phyloP scores from a whole-genome alignment of 306 rosid species.

The Spatholobus suberectus region DNA sequence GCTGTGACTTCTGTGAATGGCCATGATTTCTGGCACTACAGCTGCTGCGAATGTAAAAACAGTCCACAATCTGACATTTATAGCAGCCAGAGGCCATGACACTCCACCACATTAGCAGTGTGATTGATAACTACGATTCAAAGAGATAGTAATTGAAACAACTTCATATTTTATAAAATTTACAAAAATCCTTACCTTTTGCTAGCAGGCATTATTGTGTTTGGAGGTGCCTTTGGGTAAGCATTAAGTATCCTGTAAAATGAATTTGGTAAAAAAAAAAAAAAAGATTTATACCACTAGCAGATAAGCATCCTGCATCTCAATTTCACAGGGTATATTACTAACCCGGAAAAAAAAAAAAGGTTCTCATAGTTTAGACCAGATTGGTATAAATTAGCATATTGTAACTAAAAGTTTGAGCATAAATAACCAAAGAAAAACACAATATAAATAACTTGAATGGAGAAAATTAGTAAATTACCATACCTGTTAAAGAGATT shows the following conservation, averaged over 20 bases:
- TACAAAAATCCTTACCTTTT: conserved; percentile 57
- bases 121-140: background rate
- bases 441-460: conserved; percentile 11
- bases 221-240: conserved; percentile 75
- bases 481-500: conserved; percentile 79
- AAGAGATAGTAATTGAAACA: conserved; percentile 4
- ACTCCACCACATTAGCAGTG: background rate
- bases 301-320: conserved; percentile 32
- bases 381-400: conserved; percentile 28
- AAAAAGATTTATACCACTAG: background rate
- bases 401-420: conserved; percentile 17
- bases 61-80: background rate
- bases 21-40: background rate
- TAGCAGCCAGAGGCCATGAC: background rate
- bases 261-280: background rate
- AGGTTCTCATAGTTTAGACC: background rate
- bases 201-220: conserved; percentile 61
- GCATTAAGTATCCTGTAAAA: conserved; percentile 83
- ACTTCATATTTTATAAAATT: conserved; percentile 18
- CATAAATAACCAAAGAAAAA: conserved; percentile 22
- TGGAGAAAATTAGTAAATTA: conserved; percentile 6
- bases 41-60: background rate
- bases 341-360: background rate
- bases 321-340: background rate
- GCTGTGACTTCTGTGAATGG: too few relatives aligned